Conservation (phyloP, 1,139 yeast species). For the Lodderomyces beijingensis region DNA sequence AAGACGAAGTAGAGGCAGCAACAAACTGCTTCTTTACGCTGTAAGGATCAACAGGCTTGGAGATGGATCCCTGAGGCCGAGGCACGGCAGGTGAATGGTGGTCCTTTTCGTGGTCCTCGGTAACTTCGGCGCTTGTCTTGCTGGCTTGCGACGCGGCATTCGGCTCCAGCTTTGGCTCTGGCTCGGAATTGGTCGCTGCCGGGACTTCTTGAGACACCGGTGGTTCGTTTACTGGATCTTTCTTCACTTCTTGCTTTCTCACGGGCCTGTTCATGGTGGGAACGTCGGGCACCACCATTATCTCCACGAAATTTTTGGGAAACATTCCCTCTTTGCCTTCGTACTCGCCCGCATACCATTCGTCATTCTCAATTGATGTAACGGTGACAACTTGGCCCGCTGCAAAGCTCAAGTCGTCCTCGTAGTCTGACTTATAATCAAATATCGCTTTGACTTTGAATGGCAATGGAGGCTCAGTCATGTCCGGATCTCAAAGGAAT, state of each 20-base stretch:
- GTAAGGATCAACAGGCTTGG: slow-evolving; percentile 37
- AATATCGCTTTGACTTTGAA: slow-evolving; percentile 67
- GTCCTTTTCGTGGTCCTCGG: slow-evolving; percentile 4
- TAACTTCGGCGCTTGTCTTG: slow-evolving; percentile 9
- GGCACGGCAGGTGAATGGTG: slow-evolving; percentile 9
- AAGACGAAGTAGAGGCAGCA: slow-evolving; percentile 40
- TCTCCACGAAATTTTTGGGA: slow-evolving; percentile 78
- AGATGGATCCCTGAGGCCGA: slow-evolving; percentile 25
- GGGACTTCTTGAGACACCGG: neutral
- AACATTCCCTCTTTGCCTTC: slow-evolving; percentile 69
- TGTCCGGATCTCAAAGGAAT: too few species aligned
- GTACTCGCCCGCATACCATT: slow-evolving; percentile 80
- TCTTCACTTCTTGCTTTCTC: slow-evolving; percentile 6
- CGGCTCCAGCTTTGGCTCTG: neutral
- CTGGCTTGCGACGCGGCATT: slow-evolving; percentile 2
- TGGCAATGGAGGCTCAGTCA: slow-evolving; percentile 30
- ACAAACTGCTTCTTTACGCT: slow-evolving; percentile 41
- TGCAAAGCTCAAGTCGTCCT: slow-evolving; percentile 64
- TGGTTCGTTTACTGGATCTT: neutral
- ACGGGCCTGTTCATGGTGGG: slow-evolving; percentile 13
- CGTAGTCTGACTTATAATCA: slow-evolving; percentile 73
- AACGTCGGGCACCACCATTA: slow-evolving; percentile 14
- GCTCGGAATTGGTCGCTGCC: neutral
- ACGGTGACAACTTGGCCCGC: slow-evolving; percentile 77
- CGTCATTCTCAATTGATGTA: slow-evolving; percentile 58